These are phyloP conservation scores for Sinapis alba DNA, from an alignment of 441 rosid genomes.

Conservation along the genomic window DNA sequence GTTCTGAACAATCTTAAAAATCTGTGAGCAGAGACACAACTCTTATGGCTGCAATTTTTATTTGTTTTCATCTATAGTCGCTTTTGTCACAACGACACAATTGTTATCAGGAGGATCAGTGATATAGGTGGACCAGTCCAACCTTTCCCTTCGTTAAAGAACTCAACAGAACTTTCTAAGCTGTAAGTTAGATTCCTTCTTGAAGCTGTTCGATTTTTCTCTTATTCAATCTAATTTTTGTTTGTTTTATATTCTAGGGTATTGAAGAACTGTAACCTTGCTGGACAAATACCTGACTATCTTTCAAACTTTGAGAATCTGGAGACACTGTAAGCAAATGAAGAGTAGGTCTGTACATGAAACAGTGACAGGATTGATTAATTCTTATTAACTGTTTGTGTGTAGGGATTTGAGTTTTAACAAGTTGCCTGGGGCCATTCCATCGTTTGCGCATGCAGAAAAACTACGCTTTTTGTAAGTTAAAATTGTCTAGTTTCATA, in stretches of 20 bases:
- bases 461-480: slow-evolving; percentile 63
- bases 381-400: slow-evolving; percentile 2
- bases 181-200: slow-evolving; percentile 45
- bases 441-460: slow-evolving; percentile 44
- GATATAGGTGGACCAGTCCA: slow-evolving; percentile 64
- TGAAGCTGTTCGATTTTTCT: slow-evolving; percentile 17
- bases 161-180: slow-evolving; percentile 38
- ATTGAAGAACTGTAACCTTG: slow-evolving; percentile 57
- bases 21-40: slow-evolving; percentile 54
- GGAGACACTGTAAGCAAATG: slow-evolving; percentile 58
- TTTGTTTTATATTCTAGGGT: slow-evolving; percentile 41
- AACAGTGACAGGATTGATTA: slow-evolving; percentile 18
- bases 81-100: slow-evolving; percentile 9
- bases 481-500: slow-evolving; percentile 1
- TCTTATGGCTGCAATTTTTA: not conserved
- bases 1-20: slow-evolving; percentile 42
- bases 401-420: slow-evolving; percentile 89
- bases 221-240: not conserved
- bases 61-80: not conserved
- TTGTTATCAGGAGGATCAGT: slow-evolving; percentile 66
- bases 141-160: slow-evolving; percentile 53
- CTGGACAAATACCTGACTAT: slow-evolving; percentile 52
- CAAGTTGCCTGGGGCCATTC: slow-evolving; percentile 62
- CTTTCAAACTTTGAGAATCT: slow-evolving; percentile 45
- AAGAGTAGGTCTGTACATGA: slow-evolving; percentile 11